Percentiles rank a stretch among this genome's conserved stretches.
These are phyloP conservation scores for Colletotrichum truncatum DNA, from an alignment of 2,329 filamentous ascomycete species.

Conservation along the genomic window DNA sequence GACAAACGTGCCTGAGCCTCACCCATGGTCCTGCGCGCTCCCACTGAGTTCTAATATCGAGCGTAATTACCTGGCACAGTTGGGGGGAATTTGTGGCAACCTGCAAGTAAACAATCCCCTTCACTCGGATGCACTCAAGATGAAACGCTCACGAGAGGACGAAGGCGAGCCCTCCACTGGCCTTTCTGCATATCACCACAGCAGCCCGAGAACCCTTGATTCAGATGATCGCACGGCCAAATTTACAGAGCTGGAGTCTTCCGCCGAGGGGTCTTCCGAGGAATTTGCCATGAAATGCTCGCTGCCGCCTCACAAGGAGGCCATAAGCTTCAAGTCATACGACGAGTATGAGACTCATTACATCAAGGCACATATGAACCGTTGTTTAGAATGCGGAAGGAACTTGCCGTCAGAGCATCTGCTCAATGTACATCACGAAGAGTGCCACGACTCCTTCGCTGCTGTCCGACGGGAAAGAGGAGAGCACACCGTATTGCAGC, in stretches of 20 bases:
- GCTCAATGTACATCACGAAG: conserved; percentile 85
- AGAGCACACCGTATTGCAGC: conserved; percentile 78
- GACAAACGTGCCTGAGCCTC: neutral
- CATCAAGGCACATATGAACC: conserved; percentile 79
- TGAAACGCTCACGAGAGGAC: conserved; percentile 72
- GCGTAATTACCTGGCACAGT: neutral
- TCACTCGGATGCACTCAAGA: conserved; percentile 41
- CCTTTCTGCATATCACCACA: conserved; percentile 31
- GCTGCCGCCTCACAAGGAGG: conserved; percentile 80
- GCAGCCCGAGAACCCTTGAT: conserved; percentile 17
- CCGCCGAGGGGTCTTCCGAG: conserved; percentile 40
- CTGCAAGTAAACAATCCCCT: conserved; percentile 29
- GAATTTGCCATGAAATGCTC: conserved; percentile 76
- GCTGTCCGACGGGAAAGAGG: conserved; percentile 79
- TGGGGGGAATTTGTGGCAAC: conserved; percentile 7
- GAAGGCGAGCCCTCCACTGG: conserved; percentile 54
- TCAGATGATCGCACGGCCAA: conserved; percentile 54
- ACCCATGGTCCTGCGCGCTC: neutral
- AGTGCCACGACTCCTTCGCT: conserved; percentile 86
- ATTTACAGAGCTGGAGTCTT: conserved; percentile 66
- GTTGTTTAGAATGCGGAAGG: conserved; percentile 83
- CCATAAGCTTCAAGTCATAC: conserved; percentile 76
- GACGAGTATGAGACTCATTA: conserved; percentile 91
- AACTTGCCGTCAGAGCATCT: conserved; percentile 90
- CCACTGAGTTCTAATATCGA: neutral